Evolutionary conservation across 805 yeast genomes (phyloP), one percentile per base, ranked within the genome.

Genomic region (Myxozyma vanderwaltii): DNA sequence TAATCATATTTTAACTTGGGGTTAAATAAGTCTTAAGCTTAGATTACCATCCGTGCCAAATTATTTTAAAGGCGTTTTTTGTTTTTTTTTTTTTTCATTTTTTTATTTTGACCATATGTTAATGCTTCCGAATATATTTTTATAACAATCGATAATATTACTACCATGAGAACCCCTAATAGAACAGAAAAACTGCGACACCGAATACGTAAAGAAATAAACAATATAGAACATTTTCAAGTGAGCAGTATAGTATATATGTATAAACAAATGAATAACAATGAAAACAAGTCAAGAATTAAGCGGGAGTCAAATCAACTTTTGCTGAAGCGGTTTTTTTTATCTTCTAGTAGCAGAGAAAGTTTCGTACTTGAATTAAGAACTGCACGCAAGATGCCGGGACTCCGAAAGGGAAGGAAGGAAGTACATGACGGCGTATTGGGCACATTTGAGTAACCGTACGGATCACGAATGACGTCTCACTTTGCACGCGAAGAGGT

Each of bases 381-480:
- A 50, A 50, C 36, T 45, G 54, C 10, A 50, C 24, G 26, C 54
- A 50, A 6, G 45, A 26, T 35, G 17, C 38, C 4, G 54, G 54
- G 5, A 40, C 54, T 21, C 27, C 54, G 19, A 38, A 19, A 8
- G 54, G 54, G 24, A 39, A 50, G 17, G 17, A 8, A 46, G 54
- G 24, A 39, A 50, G 17, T 39, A 50, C 54, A 50, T 50, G 29
- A 27, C 54, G 17, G 27, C 46, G 46, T 50, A 50, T n/a, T n/a
- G 17, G 24, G 38, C 8, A 27, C 17, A 7, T 26, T 38, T 10
- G 54, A 38, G 54, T 50, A 50, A 10, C 54, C 46, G 26, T 24
- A 50, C 3, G 54, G 54, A 15, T 50, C 54, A 4, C 38, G 21
- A 27, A 40, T 39, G 38, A 50, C 45, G 29, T 40, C 54, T 15